A percentile compares a stretch with the other conserved stretches of the same genome.
Evolutionary conservation across 805 yeast species (phyloP).

Genomic region (Starmerella vaccinii): DNA sequence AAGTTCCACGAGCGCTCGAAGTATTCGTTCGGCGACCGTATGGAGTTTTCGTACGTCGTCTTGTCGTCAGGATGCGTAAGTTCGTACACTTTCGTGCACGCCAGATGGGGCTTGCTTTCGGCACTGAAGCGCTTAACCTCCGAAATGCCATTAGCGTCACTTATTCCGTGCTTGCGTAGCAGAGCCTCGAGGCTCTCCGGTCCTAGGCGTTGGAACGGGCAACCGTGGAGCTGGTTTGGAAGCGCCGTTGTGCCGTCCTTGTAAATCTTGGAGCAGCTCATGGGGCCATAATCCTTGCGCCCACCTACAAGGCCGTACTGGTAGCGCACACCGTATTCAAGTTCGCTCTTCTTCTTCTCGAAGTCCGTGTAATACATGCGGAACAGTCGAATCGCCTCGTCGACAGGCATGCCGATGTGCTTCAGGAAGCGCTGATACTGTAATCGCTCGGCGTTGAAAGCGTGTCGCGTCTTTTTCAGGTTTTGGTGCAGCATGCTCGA

Average conservation of each 20-base stretch:
- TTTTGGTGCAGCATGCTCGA: constrained; percentile 55
- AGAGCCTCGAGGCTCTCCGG: constrained; percentile 50
- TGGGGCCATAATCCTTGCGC: constrained; percentile 72
- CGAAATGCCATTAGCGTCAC: constrained; percentile 44
- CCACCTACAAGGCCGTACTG: constrained; percentile 88
- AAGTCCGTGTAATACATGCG: constrained; percentile 32
- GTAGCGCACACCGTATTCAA: constrained; percentile 79
- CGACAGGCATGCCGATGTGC: constrained; percentile 78
- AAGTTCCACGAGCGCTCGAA: constrained; percentile 33
- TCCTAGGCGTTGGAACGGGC: constrained; percentile 75
- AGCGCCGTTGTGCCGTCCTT: constrained; percentile 43
- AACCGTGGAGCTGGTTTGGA: constrained; percentile 62
- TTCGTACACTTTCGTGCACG: constrained; percentile 86
- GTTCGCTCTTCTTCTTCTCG: constrained; percentile 37
- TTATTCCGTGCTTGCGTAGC: constrained; percentile 55
- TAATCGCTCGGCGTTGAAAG: constrained; percentile 73
- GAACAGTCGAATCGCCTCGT: constrained; percentile 86
- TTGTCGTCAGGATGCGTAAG: constrained; percentile 39
- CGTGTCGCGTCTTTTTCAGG: constrained; percentile 54
- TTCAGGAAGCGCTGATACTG: constrained; percentile 77
- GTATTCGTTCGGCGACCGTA: constrained; percentile 80
- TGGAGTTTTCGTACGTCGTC: constrained; percentile 42
- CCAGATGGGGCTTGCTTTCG: constrained; percentile 64
- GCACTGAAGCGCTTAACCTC: constrained; percentile 59
- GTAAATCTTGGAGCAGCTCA: constrained; percentile 71